Evolutionary conservation across 805 yeast genomes (phyloP), one percentile per base, ranked within the genome.

Genomic region (Sugiyamaella valdiviana): DNA sequence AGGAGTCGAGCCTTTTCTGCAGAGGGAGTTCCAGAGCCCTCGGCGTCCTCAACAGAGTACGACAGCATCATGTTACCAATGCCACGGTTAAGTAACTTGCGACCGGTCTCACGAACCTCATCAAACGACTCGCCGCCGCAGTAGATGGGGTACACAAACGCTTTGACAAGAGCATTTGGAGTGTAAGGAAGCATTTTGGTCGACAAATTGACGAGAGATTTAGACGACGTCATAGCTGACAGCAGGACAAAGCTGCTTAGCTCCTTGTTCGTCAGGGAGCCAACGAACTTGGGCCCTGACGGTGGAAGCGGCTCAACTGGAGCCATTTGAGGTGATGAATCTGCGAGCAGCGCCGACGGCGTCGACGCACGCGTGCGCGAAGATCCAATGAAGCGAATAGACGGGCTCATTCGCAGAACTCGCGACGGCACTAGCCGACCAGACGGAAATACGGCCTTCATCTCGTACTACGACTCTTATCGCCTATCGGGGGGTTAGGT

Each of bases 41-140:
- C 86, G 46, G 96, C 83, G 48, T 93, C 95, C 68, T 90, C 98
- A 45, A 90, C 89, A 14, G 96, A 87, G 64, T 88, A 78, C 1
- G 95, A 83, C n/a, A 90, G 71, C 95, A 90, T 88, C 95, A 90
- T 87, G 71, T 90, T 91, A 57, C 85, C 79, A 61, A 89, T 85
- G 7, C 95, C 95, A 52, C 95, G 75, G 45, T 75, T 65, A 47
- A 79, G 72, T 56, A 90, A 73, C 50, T 79, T 71, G 48, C 73
- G 69, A 46, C 95, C 95, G 3, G 95, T 84, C 48, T 71, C 64
- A 46, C 78, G 71, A 12, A 90, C 93, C 55, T 89, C 85, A 9
- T 67, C 66, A 48, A 83, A 75, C 51, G 77, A 79, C 58, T 85
- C 91, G 49, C 98, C 98, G 36, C 98, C 98, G 63, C 95, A 84